These are phyloP conservation scores for Maudiozyma saulgeensis DNA, from an alignment of 805 yeast species.

Conservation along the genomic window DNA sequence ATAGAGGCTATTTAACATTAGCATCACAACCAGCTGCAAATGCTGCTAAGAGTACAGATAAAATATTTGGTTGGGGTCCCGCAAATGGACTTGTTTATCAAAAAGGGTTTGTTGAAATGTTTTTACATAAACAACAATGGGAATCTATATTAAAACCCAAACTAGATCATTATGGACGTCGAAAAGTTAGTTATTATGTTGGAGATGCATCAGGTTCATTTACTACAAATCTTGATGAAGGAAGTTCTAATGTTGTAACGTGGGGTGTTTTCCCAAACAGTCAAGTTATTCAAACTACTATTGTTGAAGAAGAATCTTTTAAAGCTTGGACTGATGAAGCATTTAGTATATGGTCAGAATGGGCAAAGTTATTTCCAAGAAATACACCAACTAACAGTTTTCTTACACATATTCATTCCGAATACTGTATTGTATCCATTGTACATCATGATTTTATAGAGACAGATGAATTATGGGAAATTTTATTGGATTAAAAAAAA, in stretches of 20 bases:
- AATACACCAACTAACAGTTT: conserved; percentile 46
- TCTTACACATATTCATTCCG: conserved; percentile 49
- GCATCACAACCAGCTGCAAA: conserved; percentile 95
- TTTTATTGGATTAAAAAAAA: conserved; percentile 28
- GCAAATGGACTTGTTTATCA: conserved; percentile 80
- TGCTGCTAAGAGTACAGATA: conserved; percentile 68
- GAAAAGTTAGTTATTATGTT: conserved; percentile 61
- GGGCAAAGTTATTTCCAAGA: conserved; percentile 72
- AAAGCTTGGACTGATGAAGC: conserved; percentile 96
- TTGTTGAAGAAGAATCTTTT: conserved; percentile 86
- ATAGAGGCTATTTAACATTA: conserved; percentile 68
- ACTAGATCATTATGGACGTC: conserved; percentile 33
- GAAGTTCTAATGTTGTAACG: conserved; percentile 72
- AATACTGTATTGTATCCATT: conserved; percentile 70
- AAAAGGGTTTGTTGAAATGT: conserved; percentile 86
- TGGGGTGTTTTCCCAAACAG: conserved; percentile 96
- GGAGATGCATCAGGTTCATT: conserved; percentile 55
- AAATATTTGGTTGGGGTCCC: conserved; percentile 97
- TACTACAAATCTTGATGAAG: conserved; percentile 47
- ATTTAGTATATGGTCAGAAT: conserved; percentile 79
- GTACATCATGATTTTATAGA: conserved; percentile 76
- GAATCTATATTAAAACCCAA: conserved; percentile 41
- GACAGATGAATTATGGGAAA: conserved; percentile 69
- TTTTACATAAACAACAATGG: conserved; percentile 71
- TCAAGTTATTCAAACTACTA: conserved; percentile 85